Evolutionary conservation across 768 basidiomycete genomes (phyloP), one percentile per base, ranked within the genome.

Genomic region (Leccinum rimulosum): DNA sequence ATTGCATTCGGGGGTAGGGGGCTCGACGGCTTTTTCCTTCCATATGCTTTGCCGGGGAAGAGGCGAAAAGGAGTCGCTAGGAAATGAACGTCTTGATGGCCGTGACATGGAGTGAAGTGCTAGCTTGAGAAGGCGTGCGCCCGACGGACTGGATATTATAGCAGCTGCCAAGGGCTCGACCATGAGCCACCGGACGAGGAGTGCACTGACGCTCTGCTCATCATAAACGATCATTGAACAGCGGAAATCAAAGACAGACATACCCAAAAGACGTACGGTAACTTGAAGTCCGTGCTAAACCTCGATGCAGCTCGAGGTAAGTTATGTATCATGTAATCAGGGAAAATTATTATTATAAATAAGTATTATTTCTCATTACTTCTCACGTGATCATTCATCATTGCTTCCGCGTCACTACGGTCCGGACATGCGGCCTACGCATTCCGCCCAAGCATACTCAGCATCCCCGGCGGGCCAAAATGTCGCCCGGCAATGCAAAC

Each of bases 101-200:
- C 70, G 69, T 54, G 65, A 52, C 68, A 75, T 72, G 61, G 68
- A 64, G 50, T 61, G 63, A 47, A 73, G 59, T 50, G 72, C 65
- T 55, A 70, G 60, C 59, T 64, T 72, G 47, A 71, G 66, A 54
- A 71, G 51, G 60, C 68, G 62, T 55, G 58, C 65, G 55, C 65
- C 66, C 40, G 64, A 61, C 43, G 70, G 61, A 57, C 71, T 77
- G 79, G 72, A 82, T 70, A 63, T 40, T 40, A 85, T 74, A 71
- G 80, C 79, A 48, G 81, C 77, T 58, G 81, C 79, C 64, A 87
- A 74, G 67, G 84, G 83, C 77, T 88, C 84, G 66, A 87, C 78
- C 85, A 87, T 87, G 77, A 73, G 75, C 74, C 43, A 71, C 63
- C 67, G 64, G 55, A 28, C 45, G 27, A 43, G 56, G 51, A 52